Evolutionary conservation across 306 rosid species (phyloP).

Genomic region (Hippophae gyantsensis): DNA sequence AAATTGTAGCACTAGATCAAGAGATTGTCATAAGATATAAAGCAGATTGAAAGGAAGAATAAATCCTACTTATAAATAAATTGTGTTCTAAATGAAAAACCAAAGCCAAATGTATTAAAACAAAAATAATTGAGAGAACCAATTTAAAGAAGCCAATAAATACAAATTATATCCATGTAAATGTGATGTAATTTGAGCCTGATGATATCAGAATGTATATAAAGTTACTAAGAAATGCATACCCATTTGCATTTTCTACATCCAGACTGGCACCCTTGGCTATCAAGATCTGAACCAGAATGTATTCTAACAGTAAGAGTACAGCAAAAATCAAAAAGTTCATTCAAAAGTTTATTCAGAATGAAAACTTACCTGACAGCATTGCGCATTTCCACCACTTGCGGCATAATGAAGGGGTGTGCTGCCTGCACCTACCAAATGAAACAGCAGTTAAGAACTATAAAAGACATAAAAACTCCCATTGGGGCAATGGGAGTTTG

Average conservation of each 20-base stretch:
- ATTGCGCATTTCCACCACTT: conserved; percentile 93
- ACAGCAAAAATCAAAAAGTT: conserved; percentile 17
- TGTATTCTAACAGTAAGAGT: conserved; percentile 6
- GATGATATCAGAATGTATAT: conserved; percentile 8
- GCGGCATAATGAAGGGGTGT: conserved; percentile 96
- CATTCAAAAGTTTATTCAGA: conserved; percentile 1
- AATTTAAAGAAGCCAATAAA: too few species aligned
- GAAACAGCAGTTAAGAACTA: conserved; percentile 13
- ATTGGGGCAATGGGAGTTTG: background rate
- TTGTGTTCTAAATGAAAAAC: too few species aligned
- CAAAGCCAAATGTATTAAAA: too few species aligned
- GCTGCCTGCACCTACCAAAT: conserved; percentile 79
- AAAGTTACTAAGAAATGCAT: conserved; percentile 23
- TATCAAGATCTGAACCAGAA: conserved; percentile 63
- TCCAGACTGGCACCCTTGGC: conserved; percentile 69
- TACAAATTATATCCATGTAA: background rate
- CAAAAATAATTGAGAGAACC: too few species aligned
- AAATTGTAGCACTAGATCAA: conserved; percentile 3
- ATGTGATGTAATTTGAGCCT: background rate
- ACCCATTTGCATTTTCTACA: conserved; percentile 84
- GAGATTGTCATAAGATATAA: conserved; percentile 4
- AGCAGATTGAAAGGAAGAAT: background rate
- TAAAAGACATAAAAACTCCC: background rate
- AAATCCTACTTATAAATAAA: background rate
- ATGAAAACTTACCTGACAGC: conserved; percentile 61